Base-by-base conservation (phyloP, 2,329 filamentous ascomycete species). In the Xylariaceae sp. region DNA sequence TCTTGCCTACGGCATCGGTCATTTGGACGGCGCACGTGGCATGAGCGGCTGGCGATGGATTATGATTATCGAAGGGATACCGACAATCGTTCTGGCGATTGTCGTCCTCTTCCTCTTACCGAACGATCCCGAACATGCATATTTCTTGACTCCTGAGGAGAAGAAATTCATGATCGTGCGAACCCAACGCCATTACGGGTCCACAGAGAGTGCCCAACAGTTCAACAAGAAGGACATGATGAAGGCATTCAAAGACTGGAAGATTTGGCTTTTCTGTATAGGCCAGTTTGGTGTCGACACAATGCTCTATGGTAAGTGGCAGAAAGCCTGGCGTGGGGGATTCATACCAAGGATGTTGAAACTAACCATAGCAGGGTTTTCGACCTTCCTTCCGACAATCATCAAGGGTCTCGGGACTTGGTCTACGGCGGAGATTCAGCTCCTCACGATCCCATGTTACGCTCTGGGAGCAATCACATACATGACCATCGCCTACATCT, bases 371-470 rank as follows among this genome's bases (percentile, higher is more conserved):
- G 9, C 16, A 71, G 83, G 84, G 4, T 88, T 80, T 59, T 83
- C 78, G 34, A 88, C 83, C 0, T 89, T 89, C 55, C 63, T 90
- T 31, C 85, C 85, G 0, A 88, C 83, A 4, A 89, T 90, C 48
- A 87, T 90, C 58, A 68, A 76, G 29, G 78, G 73, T 3, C 74
- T 89, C 36, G 81, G 83, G 3, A 43, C 51, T 9, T 86, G 83
- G 68, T 70, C 75, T 0, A 67, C 68, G 0, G 74, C 83, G 0
- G 70, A 85, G 53, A 76, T 86, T 5, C 85, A 89, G 59, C 76
- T 85, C 21, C 71, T 89, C 23, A 89, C 85, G 0, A 83, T 90
- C 32, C 85, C 85, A 0, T 87, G 83, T 60, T 89, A 89, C 57
- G 76, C 78, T 4, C 59, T 88, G 4, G 85, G 85, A 3, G 84